Percentiles rank a stretch among this genome's conserved stretches.
Evolutionary conservation across 352 stramenopile genomes (phyloP).

Genomic region (Phytophthora pinifolia): DNA sequence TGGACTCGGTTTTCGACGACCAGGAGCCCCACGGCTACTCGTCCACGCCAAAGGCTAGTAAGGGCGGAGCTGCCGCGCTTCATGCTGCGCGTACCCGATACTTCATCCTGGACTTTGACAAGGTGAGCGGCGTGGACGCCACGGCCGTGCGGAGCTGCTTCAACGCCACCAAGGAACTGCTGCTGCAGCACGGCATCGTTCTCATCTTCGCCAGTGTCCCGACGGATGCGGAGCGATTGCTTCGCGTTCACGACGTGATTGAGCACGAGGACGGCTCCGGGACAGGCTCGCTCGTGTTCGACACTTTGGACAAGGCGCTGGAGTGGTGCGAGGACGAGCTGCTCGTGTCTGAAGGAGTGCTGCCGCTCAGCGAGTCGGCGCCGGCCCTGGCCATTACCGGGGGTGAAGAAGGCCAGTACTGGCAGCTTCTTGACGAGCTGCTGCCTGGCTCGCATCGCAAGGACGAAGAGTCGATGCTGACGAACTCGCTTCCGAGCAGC

Average conservation of each 20-base stretch:
- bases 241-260: constrained; percentile 82
- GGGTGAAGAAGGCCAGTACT: constrained; percentile 33
- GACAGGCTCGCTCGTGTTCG: constrained; percentile 73
- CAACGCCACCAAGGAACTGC: constrained; percentile 81
- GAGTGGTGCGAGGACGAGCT: constrained; percentile 89
- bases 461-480: constrained; percentile 7
- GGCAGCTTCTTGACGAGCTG: constrained; percentile 68
- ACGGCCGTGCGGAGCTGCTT: constrained; percentile 88
- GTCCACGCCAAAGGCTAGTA: constrained; percentile 34
- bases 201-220: constrained; percentile 80
- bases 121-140: constrained; percentile 87
- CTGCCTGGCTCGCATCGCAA: constrained; percentile 39
- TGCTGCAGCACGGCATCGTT: constrained; percentile 73
- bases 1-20: constrained; percentile 55
- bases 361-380: constrained; percentile 63
- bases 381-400: constrained; percentile 32
- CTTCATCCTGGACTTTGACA: constrained; percentile 90
- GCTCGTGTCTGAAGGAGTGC: constrained; percentile 63
- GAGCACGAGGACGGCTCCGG: constrained; percentile 57
- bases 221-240: constrained; percentile 61
- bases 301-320: constrained; percentile 79
- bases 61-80: constrained; percentile 32
- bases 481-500: not conserved
- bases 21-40: constrained; percentile 43
- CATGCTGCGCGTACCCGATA: constrained; percentile 78